phyloP scores from a whole-genome alignment of 345 rosid species.

The Eucalyptus brandiana region DNA sequence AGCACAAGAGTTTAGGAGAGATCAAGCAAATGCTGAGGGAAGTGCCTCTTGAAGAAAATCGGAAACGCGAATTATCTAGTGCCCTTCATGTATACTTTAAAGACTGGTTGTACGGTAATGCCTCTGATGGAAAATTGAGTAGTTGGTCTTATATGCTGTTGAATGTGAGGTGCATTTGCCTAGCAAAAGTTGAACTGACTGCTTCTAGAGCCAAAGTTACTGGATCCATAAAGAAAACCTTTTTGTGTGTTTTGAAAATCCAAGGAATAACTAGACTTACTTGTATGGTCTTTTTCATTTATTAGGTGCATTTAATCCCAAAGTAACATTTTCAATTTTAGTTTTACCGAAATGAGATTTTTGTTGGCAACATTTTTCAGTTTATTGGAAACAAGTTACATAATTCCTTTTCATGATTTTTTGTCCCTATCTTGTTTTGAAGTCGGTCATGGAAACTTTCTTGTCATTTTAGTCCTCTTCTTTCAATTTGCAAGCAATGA shows the following conservation, averaged over 20 bases:
- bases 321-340: not conserved
- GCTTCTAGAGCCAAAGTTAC: not conserved
- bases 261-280: not conserved
- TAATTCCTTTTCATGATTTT: not conserved
- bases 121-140: not conserved
- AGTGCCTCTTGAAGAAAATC: constrained; percentile 74
- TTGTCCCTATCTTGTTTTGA: not conserved
- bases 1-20: constrained; percentile 78
- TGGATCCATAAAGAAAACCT: not conserved
- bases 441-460: not conserved
- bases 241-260: not conserved
- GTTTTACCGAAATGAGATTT: not conserved
- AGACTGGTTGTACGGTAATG: constrained; percentile 94
- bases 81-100: constrained; percentile 91
- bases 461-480: not conserved
- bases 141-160: not conserved
- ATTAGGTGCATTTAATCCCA: not conserved
- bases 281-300: not conserved
- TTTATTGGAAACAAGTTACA: not conserved
- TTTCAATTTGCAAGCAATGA: not conserved
- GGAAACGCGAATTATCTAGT: constrained; percentile 72
- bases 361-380: not conserved
- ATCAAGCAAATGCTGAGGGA: constrained; percentile 63
- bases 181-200: not conserved
- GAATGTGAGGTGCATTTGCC: not conserved